A percentile compares a stretch with the other conserved stretches of the same genome.
Conservation (phyloP, 1,284 basidiomycete species). For the Sparassis latifolia region DNA sequence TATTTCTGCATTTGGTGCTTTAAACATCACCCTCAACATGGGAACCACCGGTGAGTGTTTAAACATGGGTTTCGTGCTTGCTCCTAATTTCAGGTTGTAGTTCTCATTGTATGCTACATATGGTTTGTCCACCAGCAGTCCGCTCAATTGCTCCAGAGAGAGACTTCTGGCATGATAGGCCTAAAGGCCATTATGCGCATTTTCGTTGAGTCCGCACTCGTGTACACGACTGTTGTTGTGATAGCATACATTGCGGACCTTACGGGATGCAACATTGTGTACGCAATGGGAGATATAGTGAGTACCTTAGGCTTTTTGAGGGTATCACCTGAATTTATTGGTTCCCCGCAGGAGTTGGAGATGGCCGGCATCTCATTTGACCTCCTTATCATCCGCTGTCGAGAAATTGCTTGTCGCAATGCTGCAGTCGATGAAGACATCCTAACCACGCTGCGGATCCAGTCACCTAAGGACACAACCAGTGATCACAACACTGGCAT, state of each 20-base stretch:
- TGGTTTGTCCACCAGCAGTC: slow-evolving; percentile 18
- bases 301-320: background rate
- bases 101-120: slow-evolving; percentile 30
- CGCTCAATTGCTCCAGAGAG: background rate
- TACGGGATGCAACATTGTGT: slow-evolving; percentile 27
- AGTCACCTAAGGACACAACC: too few relatives aligned
- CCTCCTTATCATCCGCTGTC: background rate
- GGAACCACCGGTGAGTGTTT: slow-evolving; percentile 28
- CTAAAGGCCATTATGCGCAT: slow-evolving; percentile 17
- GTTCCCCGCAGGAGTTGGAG: background rate
- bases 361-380: background rate
- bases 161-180: background rate
- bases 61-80: background rate
- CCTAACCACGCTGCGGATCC: too few relatives aligned
- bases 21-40: slow-evolving; percentile 31
- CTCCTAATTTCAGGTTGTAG: slow-evolving; percentile 12
- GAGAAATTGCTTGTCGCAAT: too few relatives aligned
- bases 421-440: too few relatives aligned
- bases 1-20: slow-evolving; percentile 29
- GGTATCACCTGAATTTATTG: background rate
- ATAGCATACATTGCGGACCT: slow-evolving; percentile 30
- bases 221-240: slow-evolving; percentile 30
- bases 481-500: too few relatives aligned
- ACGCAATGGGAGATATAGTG: slow-evolving; percentile 15
- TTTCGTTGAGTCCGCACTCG: slow-evolving; percentile 32